Percentiles rank a stretch among this genome's conserved stretches.
These are phyloP conservation scores for Acanthamoeba culbertsoni DNA, from an alignment of 208 protist species.

Conservation along the genomic window DNA sequence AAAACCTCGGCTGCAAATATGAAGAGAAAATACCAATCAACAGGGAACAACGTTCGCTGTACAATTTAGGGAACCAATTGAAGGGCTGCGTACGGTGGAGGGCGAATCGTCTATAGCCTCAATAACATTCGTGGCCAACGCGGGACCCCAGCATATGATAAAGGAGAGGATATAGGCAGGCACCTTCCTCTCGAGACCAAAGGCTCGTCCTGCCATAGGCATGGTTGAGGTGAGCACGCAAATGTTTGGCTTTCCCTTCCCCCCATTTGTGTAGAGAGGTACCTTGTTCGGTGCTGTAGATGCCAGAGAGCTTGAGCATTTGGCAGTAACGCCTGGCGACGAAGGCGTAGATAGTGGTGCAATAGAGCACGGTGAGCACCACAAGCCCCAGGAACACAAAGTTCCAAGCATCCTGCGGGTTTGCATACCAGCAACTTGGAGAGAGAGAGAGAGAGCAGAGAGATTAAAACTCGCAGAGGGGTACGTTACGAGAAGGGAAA, in stretches of 20 bases:
- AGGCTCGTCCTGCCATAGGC: background rate
- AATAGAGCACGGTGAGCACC: constrained; percentile 25
- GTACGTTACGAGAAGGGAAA: background rate
- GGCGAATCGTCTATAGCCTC: background rate
- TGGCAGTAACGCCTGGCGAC: constrained; percentile 29
- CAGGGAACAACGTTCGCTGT: too few relatives aligned
- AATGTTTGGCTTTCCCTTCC: too few relatives aligned
- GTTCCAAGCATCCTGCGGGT: background rate
- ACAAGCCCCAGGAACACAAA: constrained; percentile 21
- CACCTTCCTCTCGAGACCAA: constrained; percentile 1
- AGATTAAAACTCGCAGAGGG: background rate
- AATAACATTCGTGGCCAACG: background rate
- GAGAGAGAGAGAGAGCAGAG: background rate
- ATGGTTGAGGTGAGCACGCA: too few relatives aligned
- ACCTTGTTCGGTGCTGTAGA: constrained; percentile 45
- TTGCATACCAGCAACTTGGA: background rate
- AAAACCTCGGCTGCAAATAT: background rate
- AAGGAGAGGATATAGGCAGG: constrained; percentile 27
- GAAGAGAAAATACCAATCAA: background rate
- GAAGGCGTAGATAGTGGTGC: constrained; percentile 12
- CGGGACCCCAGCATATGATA: constrained; percentile 34
- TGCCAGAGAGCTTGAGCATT: constrained; percentile 17
- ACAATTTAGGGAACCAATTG: background rate
- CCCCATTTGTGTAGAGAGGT: too few relatives aligned
- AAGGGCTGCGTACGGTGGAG: background rate